phyloP scores from a whole-genome alignment of 1,284 basidiomycete genomes.

The Puccinia brachypodii region DNA sequence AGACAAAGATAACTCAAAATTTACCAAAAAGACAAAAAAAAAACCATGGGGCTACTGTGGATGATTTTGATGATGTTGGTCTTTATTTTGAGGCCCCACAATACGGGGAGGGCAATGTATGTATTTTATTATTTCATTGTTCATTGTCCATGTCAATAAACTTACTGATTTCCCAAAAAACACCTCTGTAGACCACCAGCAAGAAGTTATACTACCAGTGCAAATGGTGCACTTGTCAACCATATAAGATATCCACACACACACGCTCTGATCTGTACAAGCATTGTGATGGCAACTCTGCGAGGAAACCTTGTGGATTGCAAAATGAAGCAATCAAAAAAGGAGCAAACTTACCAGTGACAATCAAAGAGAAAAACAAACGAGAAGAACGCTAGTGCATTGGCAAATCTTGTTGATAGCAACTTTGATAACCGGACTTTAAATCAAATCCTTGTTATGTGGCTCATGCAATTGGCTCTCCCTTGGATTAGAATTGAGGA shows the following conservation, averaged over 20 bases:
- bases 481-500: background rate
- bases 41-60: background rate
- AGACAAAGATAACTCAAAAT: background rate
- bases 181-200: background rate
- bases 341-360: background rate
- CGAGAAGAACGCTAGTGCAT: background rate
- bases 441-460: background rate
- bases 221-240: background rate
- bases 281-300: background rate
- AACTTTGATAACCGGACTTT: background rate
- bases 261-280: background rate
- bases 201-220: background rate
- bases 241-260: background rate
- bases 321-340: background rate
- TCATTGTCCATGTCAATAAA: background rate
- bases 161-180: background rate
- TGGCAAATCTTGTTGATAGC: background rate
- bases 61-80: background rate
- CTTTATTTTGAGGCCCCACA: background rate
- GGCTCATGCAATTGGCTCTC: background rate
- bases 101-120: background rate
- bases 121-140: background rate
- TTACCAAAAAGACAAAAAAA: background rate
- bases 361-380: background rate
- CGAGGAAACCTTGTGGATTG: background rate